phyloP scores from a whole-genome alignment of 2,329 filamentous ascomycete species.

The Claviceps arundinis region DNA sequence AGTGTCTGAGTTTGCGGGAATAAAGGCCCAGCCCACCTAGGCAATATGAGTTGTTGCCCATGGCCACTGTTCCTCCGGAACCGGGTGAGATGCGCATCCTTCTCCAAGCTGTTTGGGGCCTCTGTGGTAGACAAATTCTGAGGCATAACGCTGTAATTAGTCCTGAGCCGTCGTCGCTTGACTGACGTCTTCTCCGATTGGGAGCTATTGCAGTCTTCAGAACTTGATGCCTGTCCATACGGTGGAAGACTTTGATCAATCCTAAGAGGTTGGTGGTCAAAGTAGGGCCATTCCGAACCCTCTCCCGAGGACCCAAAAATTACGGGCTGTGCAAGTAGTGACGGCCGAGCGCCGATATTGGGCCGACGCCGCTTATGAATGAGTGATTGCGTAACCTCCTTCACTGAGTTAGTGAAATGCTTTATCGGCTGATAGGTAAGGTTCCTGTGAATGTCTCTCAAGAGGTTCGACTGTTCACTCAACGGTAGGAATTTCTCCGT shows the following conservation, averaged over 20 bases:
- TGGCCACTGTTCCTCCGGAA: constrained; percentile 2
- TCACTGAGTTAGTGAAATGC: constrained; percentile 23
- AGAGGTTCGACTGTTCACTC: background rate
- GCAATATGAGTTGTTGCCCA: constrained; percentile 10
- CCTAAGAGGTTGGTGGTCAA: constrained; percentile 12
- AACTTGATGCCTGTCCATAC: constrained; percentile 19
- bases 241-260: constrained; percentile 16
- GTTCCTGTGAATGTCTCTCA: background rate
- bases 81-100: background rate
- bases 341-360: constrained; percentile 13
- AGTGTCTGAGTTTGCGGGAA: constrained; percentile 13
- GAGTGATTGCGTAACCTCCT: constrained; percentile 18
- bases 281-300: constrained; percentile 1
- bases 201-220: constrained; percentile 17
- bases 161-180: constrained; percentile 20
- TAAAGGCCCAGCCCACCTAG: constrained; percentile 12
- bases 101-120: background rate
- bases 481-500: background rate
- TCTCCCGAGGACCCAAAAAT: constrained; percentile 10
- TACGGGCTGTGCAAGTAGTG: constrained; percentile 9
- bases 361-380: constrained; percentile 18
- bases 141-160: constrained; percentile 19
- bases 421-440: background rate
- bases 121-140: constrained; percentile 8
- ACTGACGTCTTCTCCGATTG: constrained; percentile 12